phyloP scores from a whole-genome alignment of 2,329 filamentous ascomycete genomes.

The Neospermospora avenae region DNA sequence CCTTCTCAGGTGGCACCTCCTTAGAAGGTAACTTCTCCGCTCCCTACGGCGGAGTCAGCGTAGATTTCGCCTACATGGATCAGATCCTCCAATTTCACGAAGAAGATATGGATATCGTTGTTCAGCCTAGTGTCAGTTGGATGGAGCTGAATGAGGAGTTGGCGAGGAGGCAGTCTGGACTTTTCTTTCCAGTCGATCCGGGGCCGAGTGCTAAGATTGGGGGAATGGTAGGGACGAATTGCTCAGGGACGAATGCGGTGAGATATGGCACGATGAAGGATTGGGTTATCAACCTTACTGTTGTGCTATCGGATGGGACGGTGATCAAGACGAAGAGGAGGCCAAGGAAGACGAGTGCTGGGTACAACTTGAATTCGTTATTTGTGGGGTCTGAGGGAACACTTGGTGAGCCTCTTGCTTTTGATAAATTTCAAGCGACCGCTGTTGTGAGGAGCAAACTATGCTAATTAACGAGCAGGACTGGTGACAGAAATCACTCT shows the following conservation, averaged over 20 bases:
- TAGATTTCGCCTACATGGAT: constrained; percentile 89
- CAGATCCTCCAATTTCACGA: constrained; percentile 74
- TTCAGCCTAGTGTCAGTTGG: constrained; percentile 91
- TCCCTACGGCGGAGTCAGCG: constrained; percentile 80
- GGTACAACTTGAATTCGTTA: constrained; percentile 77
- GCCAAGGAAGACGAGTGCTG: constrained; percentile 78
- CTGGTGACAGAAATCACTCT: constrained; percentile 81
- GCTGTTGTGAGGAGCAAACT: too few relatives aligned
- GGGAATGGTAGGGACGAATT: constrained; percentile 79
- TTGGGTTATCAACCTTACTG: constrained; percentile 80
- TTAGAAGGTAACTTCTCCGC: constrained; percentile 89
- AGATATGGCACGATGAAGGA: constrained; percentile 85
- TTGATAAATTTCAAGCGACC: background rate
- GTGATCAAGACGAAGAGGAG: constrained; percentile 75
- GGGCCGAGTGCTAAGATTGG: constrained; percentile 68
- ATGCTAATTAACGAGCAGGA: constrained; percentile 39
- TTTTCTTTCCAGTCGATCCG: constrained; percentile 91
- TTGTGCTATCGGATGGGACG: constrained; percentile 74
- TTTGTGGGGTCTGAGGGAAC: constrained; percentile 84
- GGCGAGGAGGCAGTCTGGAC: constrained; percentile 65
- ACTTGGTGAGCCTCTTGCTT: constrained; percentile 37
- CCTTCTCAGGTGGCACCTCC: constrained; percentile 82
- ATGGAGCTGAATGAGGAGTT: constrained; percentile 76
- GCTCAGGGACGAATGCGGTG: constrained; percentile 75
- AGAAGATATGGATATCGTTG: constrained; percentile 88